Evolutionary conservation across 176 grass and related monocot genomes (phyloP), one percentile per base, ranked within the genome.

Genomic region (Cocos nucifera): DNA sequence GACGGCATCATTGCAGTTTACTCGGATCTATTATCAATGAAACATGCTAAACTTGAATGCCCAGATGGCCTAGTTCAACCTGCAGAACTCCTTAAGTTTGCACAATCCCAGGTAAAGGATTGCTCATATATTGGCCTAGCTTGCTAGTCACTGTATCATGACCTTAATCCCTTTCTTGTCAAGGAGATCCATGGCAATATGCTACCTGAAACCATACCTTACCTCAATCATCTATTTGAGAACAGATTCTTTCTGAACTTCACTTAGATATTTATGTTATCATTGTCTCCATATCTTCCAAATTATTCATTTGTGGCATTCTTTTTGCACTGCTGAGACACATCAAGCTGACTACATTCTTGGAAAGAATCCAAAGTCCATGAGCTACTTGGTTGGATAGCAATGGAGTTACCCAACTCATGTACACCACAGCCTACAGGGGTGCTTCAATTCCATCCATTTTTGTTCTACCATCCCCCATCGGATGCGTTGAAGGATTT

Each of bases 381-480:
- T 83, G 76, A 98, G 87, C 84, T 98, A 92, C 76, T 76, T 98
- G 79, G 84, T 98, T 0, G 93, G 93, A 1, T 76, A 85, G 27
- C 79, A 87, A 57, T 30, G 53, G 50, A 71, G 48, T 63, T 86
- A 80, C 70, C 87, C 93, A 1, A 74, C 24, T 56, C 87, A 85
- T 32, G 80, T 87, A 6, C 87, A 98, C 79, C 93, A 98, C 71
- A n/a, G n/a, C n/a, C n/a, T n/a, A n/a, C n/a, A 89, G 87, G 72
- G 87, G 87, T 30, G 84, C 93, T 7, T 98, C 93, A 49, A 88
- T 98, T 61, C 81, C 87, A 4, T 98, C 84, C 0, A 27, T 85
- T 4, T 48, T 19, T 58, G 74, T 26, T 62, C 44, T 83, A 6
- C 78, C 52, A 23, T 59, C 64, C 2, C 20, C 7, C 17, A 58